Evolutionary conservation across 2,329 filamentous ascomycete species (phyloP).

Genomic region (Fusarium pininemorale): DNA sequence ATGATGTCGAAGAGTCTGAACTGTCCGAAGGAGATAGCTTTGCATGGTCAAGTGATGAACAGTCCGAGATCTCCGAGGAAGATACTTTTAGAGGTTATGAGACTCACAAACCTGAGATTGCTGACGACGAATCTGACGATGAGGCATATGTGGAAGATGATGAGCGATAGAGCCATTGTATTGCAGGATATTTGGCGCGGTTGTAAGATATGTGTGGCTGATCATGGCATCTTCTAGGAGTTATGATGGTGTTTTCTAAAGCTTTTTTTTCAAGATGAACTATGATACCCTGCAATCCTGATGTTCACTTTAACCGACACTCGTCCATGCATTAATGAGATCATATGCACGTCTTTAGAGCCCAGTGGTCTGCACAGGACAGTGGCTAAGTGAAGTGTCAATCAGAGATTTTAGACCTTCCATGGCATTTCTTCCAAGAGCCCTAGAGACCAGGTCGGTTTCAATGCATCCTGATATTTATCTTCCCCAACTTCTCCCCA

Average conservation of each 20-base stretch:
- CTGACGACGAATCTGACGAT: slow-evolving; percentile 1
- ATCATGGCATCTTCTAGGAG: background rate
- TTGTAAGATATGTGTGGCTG: background rate
- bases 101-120: background rate
- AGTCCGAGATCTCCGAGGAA: background rate
- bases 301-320: background rate
- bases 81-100: background rate
- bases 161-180: background rate
- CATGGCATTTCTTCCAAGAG: slow-evolving; percentile 38
- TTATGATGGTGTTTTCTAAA: background rate
- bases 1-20: slow-evolving; percentile 22
- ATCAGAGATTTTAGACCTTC: slow-evolving; percentile 22
- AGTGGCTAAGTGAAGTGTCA: background rate
- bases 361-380: background rate
- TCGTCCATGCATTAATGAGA: background rate
- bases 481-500: background rate
- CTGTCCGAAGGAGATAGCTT: slow-evolving; percentile 19
- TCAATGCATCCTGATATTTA: background rate
- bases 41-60: slow-evolving; percentile 13
- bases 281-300: slow-evolving; percentile 23
- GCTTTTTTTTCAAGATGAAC: background rate
- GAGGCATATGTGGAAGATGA: background rate
- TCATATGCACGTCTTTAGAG: background rate
- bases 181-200: background rate
- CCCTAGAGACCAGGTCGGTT: slow-evolving; percentile 34